Base-by-base conservation (phyloP, 352 stramenopile genomes). In the Phytophthora macrochlamydospora region DNA sequence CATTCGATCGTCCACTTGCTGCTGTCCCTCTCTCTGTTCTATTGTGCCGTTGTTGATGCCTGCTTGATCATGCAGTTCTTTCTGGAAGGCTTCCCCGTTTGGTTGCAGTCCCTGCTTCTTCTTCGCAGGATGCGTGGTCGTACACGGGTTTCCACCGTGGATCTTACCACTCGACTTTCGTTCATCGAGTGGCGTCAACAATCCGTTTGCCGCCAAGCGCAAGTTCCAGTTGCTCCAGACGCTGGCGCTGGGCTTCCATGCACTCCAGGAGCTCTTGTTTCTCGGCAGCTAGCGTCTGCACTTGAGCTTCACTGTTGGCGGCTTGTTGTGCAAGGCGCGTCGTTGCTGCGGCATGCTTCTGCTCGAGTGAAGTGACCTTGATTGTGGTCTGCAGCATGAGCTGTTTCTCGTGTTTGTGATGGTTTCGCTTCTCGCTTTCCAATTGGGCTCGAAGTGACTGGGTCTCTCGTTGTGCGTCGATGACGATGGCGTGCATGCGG, bases 141-240 rank as follows among this genome's bases (percentile, higher is more conserved):
- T 60, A 64, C 67, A 57, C 57, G 54, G 18, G 18, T 24, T 24
- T 24, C 45, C 51, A 65, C 30, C 62, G 63, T 54, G 24, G 65
- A 43, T 43, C 59, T 45, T 59, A 44, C 40, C 51, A 69, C 57
- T 71, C 55, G 67, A 67, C 55, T 75, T 69, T 45, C 56, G 56
- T 60, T 75, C 67, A 75, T n/a, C 67, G 59, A 70, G 58, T 72
- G 44, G 69, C 49, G 32, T 83, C 57, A 46, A 85, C 65, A 51
- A 85, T 76, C 8, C 69, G 63, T 42, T 76, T 81, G 9, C 73
- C 75, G 13, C 65, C 66, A 2, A 90, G 51, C 29, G 81, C 81
- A 44, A 84, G 73, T 51, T 89, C 71, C 57, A 92, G 75, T 33
- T 87, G 77, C 28, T 71, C 46, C 28, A 90, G 75, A 28, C 74